Percentiles rank a stretch among this genome's conserved stretches.
Conservation (phyloP, 345 rosid species). For the Barbarea vulgaris region DNA sequence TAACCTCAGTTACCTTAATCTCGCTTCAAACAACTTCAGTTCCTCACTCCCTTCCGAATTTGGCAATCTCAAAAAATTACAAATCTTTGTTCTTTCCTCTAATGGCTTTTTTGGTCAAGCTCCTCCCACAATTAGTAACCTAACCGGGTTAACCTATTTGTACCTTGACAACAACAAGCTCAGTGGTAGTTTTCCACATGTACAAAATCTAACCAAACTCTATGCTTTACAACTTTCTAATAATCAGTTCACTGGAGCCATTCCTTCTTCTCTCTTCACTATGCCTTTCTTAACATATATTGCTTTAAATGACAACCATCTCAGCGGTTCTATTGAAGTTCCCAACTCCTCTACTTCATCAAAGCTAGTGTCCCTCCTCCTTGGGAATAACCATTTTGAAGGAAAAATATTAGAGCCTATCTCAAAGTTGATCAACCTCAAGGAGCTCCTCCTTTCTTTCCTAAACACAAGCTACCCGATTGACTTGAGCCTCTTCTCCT, state of each 20-base stretch:
- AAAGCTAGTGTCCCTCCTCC: accelerated
- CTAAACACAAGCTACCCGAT: background rate
- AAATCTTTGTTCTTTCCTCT: background rate
- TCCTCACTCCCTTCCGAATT: background rate
- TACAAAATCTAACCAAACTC: background rate
- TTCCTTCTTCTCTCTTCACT: background rate
- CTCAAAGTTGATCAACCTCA: background rate
- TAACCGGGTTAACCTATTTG: background rate
- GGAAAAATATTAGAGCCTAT: background rate
- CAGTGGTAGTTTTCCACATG: background rate
- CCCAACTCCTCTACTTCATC: background rate
- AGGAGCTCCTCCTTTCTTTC: background rate
- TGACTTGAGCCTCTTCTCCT: background rate
- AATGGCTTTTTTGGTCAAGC: background rate
- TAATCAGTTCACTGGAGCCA: background rate
- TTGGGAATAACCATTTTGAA: background rate
- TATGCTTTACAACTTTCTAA: background rate
- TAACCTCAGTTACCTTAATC: background rate
- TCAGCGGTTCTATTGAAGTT: background rate
- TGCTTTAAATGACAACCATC: background rate
- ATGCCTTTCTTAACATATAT: background rate
- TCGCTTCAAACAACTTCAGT: background rate
- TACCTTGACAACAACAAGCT: background rate
- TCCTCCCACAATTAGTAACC: background rate
- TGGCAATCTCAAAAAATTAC: background rate